phyloP scores from a whole-genome alignment of 371 early-diverging fungal genomes.

The Mucor velutinosus region DNA sequence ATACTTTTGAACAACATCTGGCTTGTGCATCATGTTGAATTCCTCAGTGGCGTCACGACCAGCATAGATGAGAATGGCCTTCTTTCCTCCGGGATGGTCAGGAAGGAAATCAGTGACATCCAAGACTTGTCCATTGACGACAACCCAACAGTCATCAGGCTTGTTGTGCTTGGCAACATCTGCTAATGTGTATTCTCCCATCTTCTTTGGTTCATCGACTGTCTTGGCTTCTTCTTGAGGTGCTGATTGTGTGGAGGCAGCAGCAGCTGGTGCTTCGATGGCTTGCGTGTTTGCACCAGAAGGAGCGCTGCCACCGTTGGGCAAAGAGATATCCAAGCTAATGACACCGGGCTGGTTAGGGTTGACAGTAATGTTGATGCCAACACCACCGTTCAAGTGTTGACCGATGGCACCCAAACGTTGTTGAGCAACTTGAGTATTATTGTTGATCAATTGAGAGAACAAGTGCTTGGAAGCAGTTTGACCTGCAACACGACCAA shows the following conservation, averaged over 20 bases:
- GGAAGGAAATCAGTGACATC: slow-evolving; percentile 79
- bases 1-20: slow-evolving; percentile 86
- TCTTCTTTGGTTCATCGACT: slow-evolving; percentile 37
- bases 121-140: slow-evolving; percentile 81
- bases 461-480: slow-evolving; percentile 70
- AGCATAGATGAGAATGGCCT: slow-evolving; percentile 82
- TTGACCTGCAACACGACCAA: slow-evolving; percentile 93
- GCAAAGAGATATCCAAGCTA: slow-evolving; percentile 68
- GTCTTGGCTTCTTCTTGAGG: slow-evolving; percentile 32
- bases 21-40: slow-evolving; percentile 92
- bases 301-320: slow-evolving; percentile 24
- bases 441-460: slow-evolving; percentile 53
- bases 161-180: slow-evolving; percentile 91
- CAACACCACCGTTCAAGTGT: slow-evolving; percentile 66
- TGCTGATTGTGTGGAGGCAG: slow-evolving; percentile 34
- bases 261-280: slow-evolving; percentile 20
- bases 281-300: neutral
- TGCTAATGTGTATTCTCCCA: slow-evolving; percentile 55
- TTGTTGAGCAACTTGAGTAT: slow-evolving; percentile 52
- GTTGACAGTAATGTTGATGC: slow-evolving; percentile 59
- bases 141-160: slow-evolving; percentile 93
- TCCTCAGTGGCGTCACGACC: slow-evolving; percentile 88
- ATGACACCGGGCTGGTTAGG: slow-evolving; percentile 56
- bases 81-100: slow-evolving; percentile 83
- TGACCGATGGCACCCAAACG: slow-evolving; percentile 76